Evolutionary conservation across 768 basidiomycete genomes (phyloP), one percentile per base, ranked within the genome.

Genomic region (Amanita muscaria): DNA sequence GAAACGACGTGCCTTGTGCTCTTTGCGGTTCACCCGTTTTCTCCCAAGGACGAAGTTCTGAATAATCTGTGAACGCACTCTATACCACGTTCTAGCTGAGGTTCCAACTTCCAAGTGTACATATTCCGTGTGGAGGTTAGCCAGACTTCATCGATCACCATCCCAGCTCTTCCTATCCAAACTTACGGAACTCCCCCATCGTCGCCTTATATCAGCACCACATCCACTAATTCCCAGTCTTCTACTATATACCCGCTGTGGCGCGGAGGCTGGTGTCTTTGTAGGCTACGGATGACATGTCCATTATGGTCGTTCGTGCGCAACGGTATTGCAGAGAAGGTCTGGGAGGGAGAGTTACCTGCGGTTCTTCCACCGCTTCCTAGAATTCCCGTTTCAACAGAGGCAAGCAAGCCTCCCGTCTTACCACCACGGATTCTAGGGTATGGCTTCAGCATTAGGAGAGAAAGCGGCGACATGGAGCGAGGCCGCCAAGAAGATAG

Each of bases 281-380:
- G 74, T 4, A 77, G 92, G 6, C 68, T 96, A 15, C 78, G 91
- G 10, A 73, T 83, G 29, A 89, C 91, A n/a, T 93, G 90, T 61
- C 83, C 82, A 3, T 65, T 94, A 11, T 96, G 91, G 90, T 78
- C 84, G 14, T 94, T 88, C 55, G 80, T 94, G 40, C 77, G 89
- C 18, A 80, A 77, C 0, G 78, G 84, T 8, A 68, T 96, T 43
- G 70, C 94, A 15, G 88, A 91, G 48, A 83, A 81, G 52, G 67
- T 94, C 4, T 96, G 92, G 92, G 84, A 89, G 45, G 91, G 93
- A 50, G 87, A 83, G 46, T 54, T 74, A 5, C 66, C 73, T n/a
- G 47, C 60, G 1, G 56, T 63, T n/a, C n/a, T n/a, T 1, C 57
- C 66, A 2, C 51, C 60, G 2, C 65, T 67, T 8, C 57, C 67